Conservation (phyloP, 139 green algal genomes). For the Picochlorum sp. region DNA sequence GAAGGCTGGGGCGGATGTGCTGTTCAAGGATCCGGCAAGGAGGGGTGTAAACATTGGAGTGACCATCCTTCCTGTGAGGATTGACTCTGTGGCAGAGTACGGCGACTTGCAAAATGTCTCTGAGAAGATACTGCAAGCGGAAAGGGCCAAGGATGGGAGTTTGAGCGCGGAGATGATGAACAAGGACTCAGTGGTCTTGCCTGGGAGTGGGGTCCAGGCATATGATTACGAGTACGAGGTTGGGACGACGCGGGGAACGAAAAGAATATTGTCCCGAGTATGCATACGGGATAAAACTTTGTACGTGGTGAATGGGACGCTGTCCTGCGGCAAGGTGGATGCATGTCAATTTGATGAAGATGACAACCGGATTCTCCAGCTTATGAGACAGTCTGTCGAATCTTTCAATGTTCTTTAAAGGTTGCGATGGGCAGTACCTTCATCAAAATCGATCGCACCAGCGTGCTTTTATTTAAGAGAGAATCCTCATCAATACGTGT, state of each 20-base stretch:
- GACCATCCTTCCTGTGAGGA: slow-evolving; percentile 60
- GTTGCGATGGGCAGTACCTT: too few relatives aligned
- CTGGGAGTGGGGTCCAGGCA: background rate
- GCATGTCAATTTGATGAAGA: slow-evolving; percentile 9
- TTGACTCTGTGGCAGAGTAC: slow-evolving; percentile 52
- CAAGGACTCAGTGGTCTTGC: background rate
- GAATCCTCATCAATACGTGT: too few relatives aligned
- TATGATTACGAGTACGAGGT: slow-evolving; percentile 74
- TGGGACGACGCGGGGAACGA: slow-evolving; percentile 60
- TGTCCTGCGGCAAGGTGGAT: slow-evolving; percentile 43
- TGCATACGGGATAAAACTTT: slow-evolving; percentile 36
- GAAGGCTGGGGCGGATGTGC: slow-evolving; percentile 57
- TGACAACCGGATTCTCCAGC: too few relatives aligned
- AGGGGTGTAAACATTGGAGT: slow-evolving; percentile 59
- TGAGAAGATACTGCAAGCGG: slow-evolving; percentile 45
- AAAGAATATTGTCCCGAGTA: slow-evolving; percentile 43
- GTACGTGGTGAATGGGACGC: slow-evolving; percentile 63
- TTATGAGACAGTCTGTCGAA: background rate
- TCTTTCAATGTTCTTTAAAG: too few relatives aligned
- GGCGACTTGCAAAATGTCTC: slow-evolving; percentile 44
- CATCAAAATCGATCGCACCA: too few relatives aligned
- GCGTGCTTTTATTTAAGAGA: too few relatives aligned
- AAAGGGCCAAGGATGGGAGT: slow-evolving; percentile 58
- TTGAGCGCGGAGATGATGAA: slow-evolving; percentile 37
- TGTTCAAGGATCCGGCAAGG: slow-evolving; percentile 60